Base-by-base conservation (phyloP, 495 filamentous ascomycete species). In the Hyaloscypha finlandica region DNA sequence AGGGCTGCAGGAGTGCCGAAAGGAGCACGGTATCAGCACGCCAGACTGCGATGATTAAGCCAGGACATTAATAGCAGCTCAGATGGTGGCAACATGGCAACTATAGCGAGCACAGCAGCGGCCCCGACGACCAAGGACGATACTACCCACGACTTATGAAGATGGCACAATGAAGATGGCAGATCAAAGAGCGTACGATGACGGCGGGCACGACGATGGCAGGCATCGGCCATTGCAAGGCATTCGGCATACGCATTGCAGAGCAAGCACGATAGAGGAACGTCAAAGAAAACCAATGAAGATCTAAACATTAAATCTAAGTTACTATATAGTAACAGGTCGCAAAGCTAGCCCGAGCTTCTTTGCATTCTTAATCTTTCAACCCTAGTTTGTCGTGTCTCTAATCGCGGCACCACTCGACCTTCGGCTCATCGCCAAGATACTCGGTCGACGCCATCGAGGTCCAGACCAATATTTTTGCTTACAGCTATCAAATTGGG, bases 281-380 rank as follows among this genome's bases (percentile, higher is more conserved):
- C 45, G 62, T 64, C 62, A 55, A 64, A 64, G 62, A 63, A 63
- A 63, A 53, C 31, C 61, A 37, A 63, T 25, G 61, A 63, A 63
- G 53, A 65, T n/a, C 45, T 63, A 48, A 63, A 64, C 53, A 55
- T 55, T 31, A 31, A 55, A 55, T 55, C 53, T 55, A 55, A 55
- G 61, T 54, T 64, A 20, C 63, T 65, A 39, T 66, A 63, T 53
- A 70, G 60, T 54, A 68, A 70, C 70, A 73, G 51, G 68, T 70
- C 70, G 63, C 66, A 39, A 68, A 68, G 66, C 66, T 53, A 65
- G 65, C 69, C 53, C 53, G 61, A 68, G 60, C 57, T 57, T 68
- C n/a, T n/a, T n/a, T n/a, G n/a, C n/a, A n/a, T n/a, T n/a, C n/a
- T n/a, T n/a, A n/a, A n/a, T n/a, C n/a, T n/a, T n/a, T n/a, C n/a